phyloP scores from a whole-genome alignment of 495 filamentous ascomycete species.

The Bacidia gigantensis region DNA sequence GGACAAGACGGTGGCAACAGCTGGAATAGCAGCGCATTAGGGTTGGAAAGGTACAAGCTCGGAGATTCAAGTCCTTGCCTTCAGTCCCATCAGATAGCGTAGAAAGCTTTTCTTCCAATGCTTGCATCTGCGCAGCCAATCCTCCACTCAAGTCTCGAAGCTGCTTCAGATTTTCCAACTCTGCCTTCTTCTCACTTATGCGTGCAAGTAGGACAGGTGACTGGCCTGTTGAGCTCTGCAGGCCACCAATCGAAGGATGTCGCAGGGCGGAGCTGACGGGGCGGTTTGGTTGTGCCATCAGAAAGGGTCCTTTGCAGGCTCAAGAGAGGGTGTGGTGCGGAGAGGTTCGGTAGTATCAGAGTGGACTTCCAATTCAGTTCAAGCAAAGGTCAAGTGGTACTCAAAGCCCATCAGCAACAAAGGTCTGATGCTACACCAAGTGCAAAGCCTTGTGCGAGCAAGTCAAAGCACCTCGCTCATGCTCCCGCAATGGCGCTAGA shows the following conservation, averaged over 20 bases:
- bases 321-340: neutral
- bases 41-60: constrained; percentile 1
- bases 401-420: no score
- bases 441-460: no score
- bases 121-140: constrained; percentile 81
- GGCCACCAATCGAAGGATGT: constrained; percentile 40
- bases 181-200: constrained; percentile 85
- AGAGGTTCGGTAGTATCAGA: neutral
- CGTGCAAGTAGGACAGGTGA: constrained; percentile 72
- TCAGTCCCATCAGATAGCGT: constrained; percentile 89
- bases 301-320: neutral
- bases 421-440: no score
- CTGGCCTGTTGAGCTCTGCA: constrained; percentile 30
- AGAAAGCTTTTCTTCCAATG: constrained; percentile 70
- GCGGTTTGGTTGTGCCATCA: constrained; percentile 46
- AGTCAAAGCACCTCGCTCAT: neutral
- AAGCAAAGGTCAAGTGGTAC: no score
- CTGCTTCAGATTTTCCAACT: constrained; percentile 78
- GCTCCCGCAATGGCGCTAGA: neutral
- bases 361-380: neutral
- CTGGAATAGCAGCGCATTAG: constrained; percentile 30
- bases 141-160: constrained; percentile 78
- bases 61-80: constrained; percentile 36
- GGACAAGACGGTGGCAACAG: constrained; percentile 77
- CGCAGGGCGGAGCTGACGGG: constrained; percentile 49